A percentile compares a stretch with the other conserved stretches of the same genome.
Conservation (phyloP, 75 land plant species). For the Isoetes taiwanensis region DNA sequence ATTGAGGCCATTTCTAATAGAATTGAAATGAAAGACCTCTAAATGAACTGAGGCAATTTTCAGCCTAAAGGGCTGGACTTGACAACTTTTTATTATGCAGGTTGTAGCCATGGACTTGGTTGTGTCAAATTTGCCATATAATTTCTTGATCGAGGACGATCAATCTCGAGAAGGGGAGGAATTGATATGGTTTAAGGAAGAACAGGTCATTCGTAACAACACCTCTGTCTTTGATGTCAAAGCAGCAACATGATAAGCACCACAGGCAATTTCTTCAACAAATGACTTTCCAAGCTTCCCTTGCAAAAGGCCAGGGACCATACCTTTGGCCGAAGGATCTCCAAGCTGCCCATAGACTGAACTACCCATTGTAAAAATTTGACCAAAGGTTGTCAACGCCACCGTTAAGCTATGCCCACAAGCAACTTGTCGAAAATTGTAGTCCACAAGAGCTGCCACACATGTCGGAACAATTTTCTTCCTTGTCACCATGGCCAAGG, state of each 20-base stretch:
- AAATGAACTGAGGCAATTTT: too few relatives aligned
- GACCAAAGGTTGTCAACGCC: slow-evolving; percentile 70
- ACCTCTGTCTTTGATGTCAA: slow-evolving; percentile 75
- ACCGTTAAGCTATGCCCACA: slow-evolving; percentile 80
- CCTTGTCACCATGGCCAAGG: slow-evolving; percentile 71
- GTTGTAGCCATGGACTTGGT: too few relatives aligned
- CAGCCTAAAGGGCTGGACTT: too few relatives aligned
- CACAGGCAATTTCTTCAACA: slow-evolving; percentile 81
- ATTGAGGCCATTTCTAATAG: too few relatives aligned
- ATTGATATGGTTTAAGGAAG: too few relatives aligned
- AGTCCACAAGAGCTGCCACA: slow-evolving; percentile 70
- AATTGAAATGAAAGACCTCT: too few relatives aligned
- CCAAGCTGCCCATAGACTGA: slow-evolving; percentile 77
- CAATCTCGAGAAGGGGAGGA: too few relatives aligned
- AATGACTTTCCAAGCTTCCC: slow-evolving; percentile 43
- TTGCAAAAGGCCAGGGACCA: slow-evolving; percentile 57
- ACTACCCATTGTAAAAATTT: slow-evolving; percentile 73
- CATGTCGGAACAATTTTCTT: slow-evolving; percentile 71
- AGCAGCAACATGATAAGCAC: slow-evolving; percentile 76
- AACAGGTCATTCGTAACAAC: too few relatives aligned
- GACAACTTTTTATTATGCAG: too few relatives aligned
- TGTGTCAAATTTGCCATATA: too few relatives aligned
- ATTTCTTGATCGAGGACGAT: too few relatives aligned
- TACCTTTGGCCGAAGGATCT: slow-evolving; percentile 64
- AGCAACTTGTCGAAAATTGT: slow-evolving; percentile 68